phyloP scores from a whole-genome alignment of 345 rosid species.

The Citrus trifoliata region DNA sequence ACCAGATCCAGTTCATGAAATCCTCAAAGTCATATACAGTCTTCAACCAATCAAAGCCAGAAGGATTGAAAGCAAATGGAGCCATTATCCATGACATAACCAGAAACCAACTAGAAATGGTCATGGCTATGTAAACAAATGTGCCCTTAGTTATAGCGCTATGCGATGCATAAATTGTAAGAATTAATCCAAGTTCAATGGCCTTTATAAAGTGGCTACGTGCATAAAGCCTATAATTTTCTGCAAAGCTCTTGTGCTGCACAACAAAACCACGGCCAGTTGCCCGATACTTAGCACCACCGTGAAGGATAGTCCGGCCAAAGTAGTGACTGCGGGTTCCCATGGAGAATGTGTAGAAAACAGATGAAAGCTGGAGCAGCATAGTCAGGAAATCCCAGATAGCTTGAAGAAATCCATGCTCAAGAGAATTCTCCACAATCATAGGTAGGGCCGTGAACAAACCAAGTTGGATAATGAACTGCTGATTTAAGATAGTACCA shows the following conservation, averaged over 20 bases:
- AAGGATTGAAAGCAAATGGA: constrained; percentile 88
- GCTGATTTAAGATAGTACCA: constrained; percentile 84
- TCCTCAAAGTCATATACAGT: constrained; percentile 89
- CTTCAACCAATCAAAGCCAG: constrained; percentile 96
- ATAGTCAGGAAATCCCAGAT: constrained; percentile 94
- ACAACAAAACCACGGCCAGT: constrained; percentile 98
- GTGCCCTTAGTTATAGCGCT: constrained; percentile 74
- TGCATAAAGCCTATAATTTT: constrained; percentile 80
- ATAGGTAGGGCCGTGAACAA: constrained; percentile 95
- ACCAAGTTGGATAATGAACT: constrained; percentile 89
- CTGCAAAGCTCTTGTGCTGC: constrained; percentile 90
- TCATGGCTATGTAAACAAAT: constrained; percentile 76
- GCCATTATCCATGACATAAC: constrained; percentile 76
- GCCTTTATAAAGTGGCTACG: constrained; percentile 91
- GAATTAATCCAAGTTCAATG: constrained; percentile 78
- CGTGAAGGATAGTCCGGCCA: constrained; percentile 95
- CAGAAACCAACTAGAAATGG: constrained; percentile 88
- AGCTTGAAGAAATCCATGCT: constrained; percentile 92
- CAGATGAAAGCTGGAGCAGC: constrained; percentile 93
- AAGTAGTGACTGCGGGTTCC: constrained; percentile 96
- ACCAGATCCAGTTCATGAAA: constrained; percentile 91
- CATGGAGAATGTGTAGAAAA: constrained; percentile 95
- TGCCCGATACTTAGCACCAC: constrained; percentile 97
- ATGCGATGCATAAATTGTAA: constrained; percentile 72
- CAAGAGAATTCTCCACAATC: constrained; percentile 93